Base-by-base conservation (phyloP, 2,329 filamentous ascomycete species). In the Podosphaera xanthii region DNA sequence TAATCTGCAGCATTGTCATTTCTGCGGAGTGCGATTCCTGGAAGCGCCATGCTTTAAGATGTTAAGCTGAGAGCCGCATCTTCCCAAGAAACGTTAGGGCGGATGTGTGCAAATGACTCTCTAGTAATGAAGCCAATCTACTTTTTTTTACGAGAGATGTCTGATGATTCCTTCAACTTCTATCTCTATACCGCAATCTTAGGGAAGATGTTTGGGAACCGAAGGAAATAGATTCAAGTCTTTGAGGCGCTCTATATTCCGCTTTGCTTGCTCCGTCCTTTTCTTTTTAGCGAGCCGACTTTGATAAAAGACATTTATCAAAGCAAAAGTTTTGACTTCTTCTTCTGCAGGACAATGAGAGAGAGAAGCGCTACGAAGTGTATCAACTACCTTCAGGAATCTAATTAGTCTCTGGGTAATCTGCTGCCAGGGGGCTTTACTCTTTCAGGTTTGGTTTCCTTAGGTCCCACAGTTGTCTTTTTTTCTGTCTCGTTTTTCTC, bases 231-330 rank as follows among this genome's bases (percentile, higher is more conserved):
- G 80, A 34, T 77, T 79, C 1, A 88, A 86, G 67, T 89, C 84
- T 62, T 80, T 83, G 61, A 94, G 71, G 52, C 88, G 80, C 69
- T 96, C 87, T 50, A 83, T 81, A 67, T 91, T 92, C 58, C 86
- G 77, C 71, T 83, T 94, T 9, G 88, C 85, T 59, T 83, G 76
- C 67, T 92, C 87, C n/a, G 79, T 78, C 69, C 86, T 85, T 50
- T 83, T 79, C 67, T 89, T 83, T 68, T 84, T 85, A 69, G 88
- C 82, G 57, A 95, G 69, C 14, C 92, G 82, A 73, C 89, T 87
- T 65, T 91, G 84, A 69, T 88, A 94, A 71, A 98, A 95, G 34
- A 81, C 78, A 86, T 83, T 89, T 68, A 91, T 86, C 60, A 96
- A 75, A 64, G 85, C 80, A 72, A 92, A 98, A 2, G 94, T 78